Evolutionary conservation across 352 stramenopile genomes (phyloP), one percentile per base, ranked within the genome.

Genomic region (Phytopythium montanum): DNA sequence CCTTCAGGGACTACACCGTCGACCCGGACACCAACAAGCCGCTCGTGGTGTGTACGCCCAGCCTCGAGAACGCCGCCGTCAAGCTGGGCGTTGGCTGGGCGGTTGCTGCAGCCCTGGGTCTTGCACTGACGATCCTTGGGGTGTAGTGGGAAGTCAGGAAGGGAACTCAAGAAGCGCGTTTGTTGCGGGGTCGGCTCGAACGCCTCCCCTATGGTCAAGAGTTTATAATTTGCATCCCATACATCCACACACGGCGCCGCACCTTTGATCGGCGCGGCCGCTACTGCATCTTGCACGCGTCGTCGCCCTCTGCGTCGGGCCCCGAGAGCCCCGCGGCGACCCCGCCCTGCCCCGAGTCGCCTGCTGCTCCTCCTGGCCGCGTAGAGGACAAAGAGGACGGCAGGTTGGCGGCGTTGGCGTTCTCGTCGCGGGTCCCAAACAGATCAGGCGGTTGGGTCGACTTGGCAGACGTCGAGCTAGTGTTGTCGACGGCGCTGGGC

Each of bases 41-140:
- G 8, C 23, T 94, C 5, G 66, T 87, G 16, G 82, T 95, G 10
- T 96, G 87, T 63, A 96, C 87, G 18, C 85, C 86, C 8, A 93
- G 81, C 49, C 76, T 96, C 33, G 76, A 90, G 62, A 92, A 95
- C 54, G 48, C 36, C 5, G 74, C 59, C 7, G 52, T 0, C 29
- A n/a, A 19, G 13, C 8, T 42, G n/a, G 18, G 5, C 12, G 34
- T 12, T 1, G 62, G 25, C 13, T 29, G 25, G n/a, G 3, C 57
- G 34, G 45, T 54, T 51, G 13, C 26, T 7, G 56, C 33, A 7
- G 41, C 45, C 39, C 9, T 62, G 9, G 16, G 39, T 5, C 19
- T 46, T 13, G 14, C 59, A 13, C 7, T 13, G 3, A 3, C 38
- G 19, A 39, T 42, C 23, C 14, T 69, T 21, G 23, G 45, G 19